Conservation (phyloP, 148 eudicot species). For the Spergularia bocconei region DNA sequence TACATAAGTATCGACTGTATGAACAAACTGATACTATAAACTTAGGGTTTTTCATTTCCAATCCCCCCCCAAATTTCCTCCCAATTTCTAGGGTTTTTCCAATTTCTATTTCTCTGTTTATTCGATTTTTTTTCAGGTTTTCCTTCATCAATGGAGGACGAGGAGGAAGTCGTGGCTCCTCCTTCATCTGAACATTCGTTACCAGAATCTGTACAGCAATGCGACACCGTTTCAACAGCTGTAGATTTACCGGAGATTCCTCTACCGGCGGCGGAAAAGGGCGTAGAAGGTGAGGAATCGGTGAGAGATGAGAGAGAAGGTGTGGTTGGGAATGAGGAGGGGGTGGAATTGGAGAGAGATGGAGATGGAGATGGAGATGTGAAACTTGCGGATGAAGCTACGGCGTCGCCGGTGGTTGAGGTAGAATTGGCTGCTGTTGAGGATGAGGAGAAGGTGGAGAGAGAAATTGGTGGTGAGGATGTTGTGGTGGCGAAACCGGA, state of each 20-base stretch:
- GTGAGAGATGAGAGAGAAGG: constrained; percentile 4
- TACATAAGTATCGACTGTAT: no score
- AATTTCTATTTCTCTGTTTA: background rate
- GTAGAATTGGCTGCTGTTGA: background rate
- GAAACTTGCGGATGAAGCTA: background rate
- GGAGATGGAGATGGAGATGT: background rate
- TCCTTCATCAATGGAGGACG: constrained; percentile 35
- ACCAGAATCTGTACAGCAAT: constrained; percentile 17
- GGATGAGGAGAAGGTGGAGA: constrained; percentile 1
- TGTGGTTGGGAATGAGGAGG: constrained; percentile 8
- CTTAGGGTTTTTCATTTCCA: constrained; percentile 30
- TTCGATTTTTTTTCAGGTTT: background rate
- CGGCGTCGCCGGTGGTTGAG: background rate
- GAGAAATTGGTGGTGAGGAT: background rate
- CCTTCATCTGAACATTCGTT: constrained; percentile 6
- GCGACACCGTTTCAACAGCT: constrained; percentile 12
- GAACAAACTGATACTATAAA: constrained; percentile 21
- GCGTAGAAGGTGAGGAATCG: background rate
- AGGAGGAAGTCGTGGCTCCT: constrained; percentile 28
- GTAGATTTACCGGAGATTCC: constrained; percentile 14
- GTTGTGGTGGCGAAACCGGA: background rate
- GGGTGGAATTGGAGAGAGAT: constrained; percentile 5
- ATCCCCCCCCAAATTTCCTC: background rate
- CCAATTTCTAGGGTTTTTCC: constrained; percentile 28
- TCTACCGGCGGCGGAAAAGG: background rate